Evolutionary conservation across 2,329 filamentous ascomycete genomes (phyloP), one percentile per base, ranked within the genome.

Genomic region (Colletotrichum gloeosporioides): DNA sequence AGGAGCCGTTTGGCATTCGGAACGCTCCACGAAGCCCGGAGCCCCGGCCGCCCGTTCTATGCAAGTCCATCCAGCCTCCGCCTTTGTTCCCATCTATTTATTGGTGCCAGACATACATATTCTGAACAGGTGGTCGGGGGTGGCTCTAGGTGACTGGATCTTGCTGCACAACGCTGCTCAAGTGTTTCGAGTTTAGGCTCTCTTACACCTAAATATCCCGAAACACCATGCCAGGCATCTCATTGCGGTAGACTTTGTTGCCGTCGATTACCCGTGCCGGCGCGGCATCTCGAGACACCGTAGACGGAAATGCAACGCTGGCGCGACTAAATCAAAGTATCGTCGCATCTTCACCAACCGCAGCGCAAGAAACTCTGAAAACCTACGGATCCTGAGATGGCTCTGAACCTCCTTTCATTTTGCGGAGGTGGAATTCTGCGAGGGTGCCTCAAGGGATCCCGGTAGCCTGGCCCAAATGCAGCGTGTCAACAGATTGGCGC

Each of bases 131-230:
- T 18, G 31, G n/a, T 25, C 67, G 25, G 34, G 67, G 53, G 27
- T 44, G 25, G n/a, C 22, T 69, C 49, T 44, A 22, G 27, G 53
- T 15, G 34, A 53, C 44, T 53, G 44, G 44, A 55, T 57, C 53
- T 31, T 34, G 25, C 61, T 31, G 59, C 59, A 29, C 36, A 31
- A 49, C 18, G n/a, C 49, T 75, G 39, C 57, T 72, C 61, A 34
- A 49, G 73, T 49, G 73, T 66, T 70, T 75, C 73, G 62, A 71
- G 34, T 39, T 74, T 66, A 55, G 49, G 49, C 68, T 71, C 44
- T 74, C 44, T 59, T 62, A 59, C 53, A 75, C 36, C 29, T 25
- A 32, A 22, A 8, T 57, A 44, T 44, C 44, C 49, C 66, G 55
- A 74, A 70, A 70, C 66, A n/a, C 27, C 25, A 18, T 55, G 39